Conservation (phyloP, 495 filamentous ascomycete genomes). For the Aspergillus nanangensis region DNA sequence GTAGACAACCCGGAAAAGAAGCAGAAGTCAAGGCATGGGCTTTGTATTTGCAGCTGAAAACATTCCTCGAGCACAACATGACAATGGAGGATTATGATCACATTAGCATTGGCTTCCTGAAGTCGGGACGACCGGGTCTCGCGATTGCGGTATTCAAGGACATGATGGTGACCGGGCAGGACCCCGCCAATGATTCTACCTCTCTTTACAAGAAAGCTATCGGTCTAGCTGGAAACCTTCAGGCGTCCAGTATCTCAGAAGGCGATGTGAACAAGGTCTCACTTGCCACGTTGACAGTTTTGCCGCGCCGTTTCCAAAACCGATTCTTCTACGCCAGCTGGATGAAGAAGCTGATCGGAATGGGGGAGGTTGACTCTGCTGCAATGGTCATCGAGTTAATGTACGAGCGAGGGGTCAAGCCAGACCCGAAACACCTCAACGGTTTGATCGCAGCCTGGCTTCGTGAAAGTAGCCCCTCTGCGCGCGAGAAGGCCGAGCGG, state of each 20-base stretch:
- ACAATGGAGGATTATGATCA: constrained; percentile 72
- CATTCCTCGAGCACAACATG: constrained; percentile 56
- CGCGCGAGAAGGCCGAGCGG: constrained; percentile 59
- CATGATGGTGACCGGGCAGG: constrained; percentile 69
- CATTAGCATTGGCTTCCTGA: constrained; percentile 59
- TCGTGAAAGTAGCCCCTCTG: constrained; percentile 48
- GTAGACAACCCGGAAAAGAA: constrained; percentile 28
- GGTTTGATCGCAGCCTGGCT: constrained; percentile 73
- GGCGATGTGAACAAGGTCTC: constrained; percentile 48
- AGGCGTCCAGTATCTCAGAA: constrained; percentile 43
- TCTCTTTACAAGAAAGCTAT: constrained; percentile 43
- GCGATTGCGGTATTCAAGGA: constrained; percentile 74
- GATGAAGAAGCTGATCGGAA: constrained; percentile 74
- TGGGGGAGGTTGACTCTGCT: constrained; percentile 64
- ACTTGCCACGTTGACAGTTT: constrained; percentile 41
- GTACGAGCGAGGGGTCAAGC: constrained; percentile 57
- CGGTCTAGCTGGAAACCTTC: constrained; percentile 39
- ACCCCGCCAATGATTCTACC: constrained; percentile 43
- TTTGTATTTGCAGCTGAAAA: constrained; percentile 58
- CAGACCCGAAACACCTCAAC: constrained; percentile 68
- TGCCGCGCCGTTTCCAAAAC: constrained; percentile 63
- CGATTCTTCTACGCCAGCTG: constrained; percentile 78
- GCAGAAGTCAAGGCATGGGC: constrained; percentile 59
- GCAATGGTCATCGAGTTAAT: constrained; percentile 63
- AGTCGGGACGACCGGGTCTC: constrained; percentile 52